Evolutionary conservation across 2,329 filamentous ascomycete species (phyloP), one percentile per base, ranked within the genome.

Genomic region (Alternaria tenuissima): DNA sequence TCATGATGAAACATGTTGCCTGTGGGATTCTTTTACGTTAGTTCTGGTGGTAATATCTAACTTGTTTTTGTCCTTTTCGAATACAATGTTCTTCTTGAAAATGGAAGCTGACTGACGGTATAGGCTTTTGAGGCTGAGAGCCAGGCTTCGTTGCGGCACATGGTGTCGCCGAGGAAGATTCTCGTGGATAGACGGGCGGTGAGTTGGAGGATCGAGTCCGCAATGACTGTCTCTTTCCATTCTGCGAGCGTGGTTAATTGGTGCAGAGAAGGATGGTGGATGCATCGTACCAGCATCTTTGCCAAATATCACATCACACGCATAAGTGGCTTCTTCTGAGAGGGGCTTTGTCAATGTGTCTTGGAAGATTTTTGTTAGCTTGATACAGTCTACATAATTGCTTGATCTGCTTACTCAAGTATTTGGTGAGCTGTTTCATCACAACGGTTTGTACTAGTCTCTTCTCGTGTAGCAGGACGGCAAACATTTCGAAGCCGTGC

Each of bases 101-200:
- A 30, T 2, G 24, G 11, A 30, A 5, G 2, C 1, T 3, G 28
- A 30, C 28, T 9, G 7, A 30, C 20, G 1, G 77, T 76, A 65
- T 80, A 81, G 34, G 68, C 58, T 16, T 70, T 74, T 36, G 73
- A 65, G 3, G 74, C 69, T 0, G 72, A 57, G 16, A 81, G 66
- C 80, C 81, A 83, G 54, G 75, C 66, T 55, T 76, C 66, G 57
- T 81, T 79, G 24, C 73, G 71, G 52, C 76, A 78, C 7, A 80
- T 64, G 6, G 64, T 59, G 4, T 75, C 67, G 18, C 81, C 80
- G 30, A 79, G 73, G 52, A 82, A 79, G 16, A 58, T 49, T 4
- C n/a, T 34, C 2, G 43, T 43, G 4, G 59, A 61, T 0, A 61
- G 8, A 9, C 59, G 59, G 12, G 59, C 11, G 20, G 58, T 18